Base-by-base conservation (phyloP, 2,329 filamentous ascomycete species). In the Chrysoporthe austroafricana region DNA sequence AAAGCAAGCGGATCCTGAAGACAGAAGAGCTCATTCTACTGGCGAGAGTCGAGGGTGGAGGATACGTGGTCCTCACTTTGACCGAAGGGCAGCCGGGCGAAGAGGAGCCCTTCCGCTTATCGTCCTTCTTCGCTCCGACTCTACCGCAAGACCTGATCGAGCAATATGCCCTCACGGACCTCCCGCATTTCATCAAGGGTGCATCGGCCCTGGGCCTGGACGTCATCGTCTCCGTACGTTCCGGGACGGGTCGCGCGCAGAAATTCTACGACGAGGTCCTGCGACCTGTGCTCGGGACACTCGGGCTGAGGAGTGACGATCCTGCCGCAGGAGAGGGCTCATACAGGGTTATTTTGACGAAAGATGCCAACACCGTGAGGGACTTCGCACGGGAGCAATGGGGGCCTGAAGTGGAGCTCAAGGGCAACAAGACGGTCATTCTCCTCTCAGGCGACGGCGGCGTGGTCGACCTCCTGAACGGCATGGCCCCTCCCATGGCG, bases 371-470 rank as follows among this genome's bases (percentile, higher is more conserved):
- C 1, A 91, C 86, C 14, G 85, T 97, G 52, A 81, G 83, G 6
- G 81, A 91, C 0, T 87, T 96, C 64, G 86, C 90, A 0, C 73
- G 71, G 2, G 58, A 72, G 2, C 72, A 83, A 14, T 77, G 79
- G 74, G 62, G 72, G 75, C 50, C 73, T 77, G 32, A 79, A 90
- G 70, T 77, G 86, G 14, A 79, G 2, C 16, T 11, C 9, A 82
- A 82, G 1, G 72, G n/a, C 66, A 46, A 67, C n/a, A 66, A 90
- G 74, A 89, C 89, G 0, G 83, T 97, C 36, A 79, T 97, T 42
- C 84, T 98, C 14, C 83, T 97, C 5, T 95, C 91, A 61, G 95
- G 95, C 7, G 95, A 98, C 77, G 95, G 95, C 16, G 95, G 94
- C 6, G 78, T 97, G 2, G 86, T 94, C 21, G 95, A 98, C 73